Conservation (phyloP, 2,329 filamentous ascomycete species). For the Colletotrichum sp. region DNA sequence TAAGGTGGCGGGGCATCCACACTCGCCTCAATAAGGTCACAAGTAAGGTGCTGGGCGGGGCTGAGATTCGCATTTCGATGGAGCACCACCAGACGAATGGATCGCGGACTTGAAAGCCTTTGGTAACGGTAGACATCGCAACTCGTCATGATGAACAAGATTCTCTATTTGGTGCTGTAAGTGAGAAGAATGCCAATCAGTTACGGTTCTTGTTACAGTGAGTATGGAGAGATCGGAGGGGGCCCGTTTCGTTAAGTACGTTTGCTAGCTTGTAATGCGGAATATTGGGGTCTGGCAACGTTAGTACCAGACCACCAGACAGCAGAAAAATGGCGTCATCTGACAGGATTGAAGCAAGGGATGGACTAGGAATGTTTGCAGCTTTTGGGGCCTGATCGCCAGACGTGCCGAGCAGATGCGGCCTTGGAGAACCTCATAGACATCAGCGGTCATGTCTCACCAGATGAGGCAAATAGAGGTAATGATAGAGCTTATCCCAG, state of each 20-base stretch:
- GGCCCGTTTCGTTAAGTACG: too few relatives aligned
- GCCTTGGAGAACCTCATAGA: neutral
- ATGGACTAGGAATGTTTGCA: neutral
- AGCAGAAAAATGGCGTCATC: neutral
- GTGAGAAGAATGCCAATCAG: too few relatives aligned
- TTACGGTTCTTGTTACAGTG: too few relatives aligned
- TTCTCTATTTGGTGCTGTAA: neutral
- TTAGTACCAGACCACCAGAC: neutral
- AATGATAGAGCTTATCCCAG: too few relatives aligned
- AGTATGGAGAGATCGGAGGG: too few relatives aligned
- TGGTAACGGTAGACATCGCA: neutral
- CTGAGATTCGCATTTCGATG: neutral
- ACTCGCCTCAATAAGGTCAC: neutral
- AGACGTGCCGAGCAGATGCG: neutral
- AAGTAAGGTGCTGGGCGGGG: neutral
- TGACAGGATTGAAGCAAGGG: neutral
- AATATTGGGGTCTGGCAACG: neutral
- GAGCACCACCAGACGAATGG: neutral
- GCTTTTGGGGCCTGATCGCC: neutral
- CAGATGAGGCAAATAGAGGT: neutral
- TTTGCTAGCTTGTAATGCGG: too few relatives aligned
- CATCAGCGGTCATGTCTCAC: neutral
- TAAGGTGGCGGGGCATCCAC: neutral
- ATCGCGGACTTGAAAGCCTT: neutral
- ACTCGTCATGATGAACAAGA: neutral